These are phyloP conservation scores for Collybiopsis luxurians DNA, from an alignment of 768 basidiomycete species.

Conservation along the genomic window DNA sequence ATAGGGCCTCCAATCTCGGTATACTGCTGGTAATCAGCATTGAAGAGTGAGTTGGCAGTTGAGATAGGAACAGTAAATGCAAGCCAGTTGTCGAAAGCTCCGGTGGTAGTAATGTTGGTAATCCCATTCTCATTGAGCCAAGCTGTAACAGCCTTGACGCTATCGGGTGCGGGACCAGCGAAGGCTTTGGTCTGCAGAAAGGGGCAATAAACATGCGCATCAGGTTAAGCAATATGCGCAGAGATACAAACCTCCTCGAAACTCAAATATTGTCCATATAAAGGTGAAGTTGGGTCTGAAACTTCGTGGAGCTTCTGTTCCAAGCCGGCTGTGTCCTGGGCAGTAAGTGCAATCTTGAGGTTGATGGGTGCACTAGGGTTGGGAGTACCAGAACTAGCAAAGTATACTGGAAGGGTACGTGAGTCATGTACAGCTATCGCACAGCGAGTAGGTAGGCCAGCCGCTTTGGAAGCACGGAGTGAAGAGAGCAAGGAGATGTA, in stretches of 20 bases:
- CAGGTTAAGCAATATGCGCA: neutral
- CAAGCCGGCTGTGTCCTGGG: constrained; percentile 31
- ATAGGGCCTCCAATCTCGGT: constrained; percentile 18
- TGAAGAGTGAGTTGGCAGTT: constrained; percentile 24
- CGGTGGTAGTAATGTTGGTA: constrained; percentile 17
- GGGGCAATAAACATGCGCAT: neutral
- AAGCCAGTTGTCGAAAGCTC: constrained; percentile 23
- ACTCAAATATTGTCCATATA: constrained; percentile 34
- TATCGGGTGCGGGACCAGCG: constrained; percentile 19
- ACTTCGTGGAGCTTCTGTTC: constrained; percentile 33
- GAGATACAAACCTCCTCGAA: constrained; percentile 30
- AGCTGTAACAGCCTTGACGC: constrained; percentile 20
- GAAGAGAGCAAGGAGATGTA: neutral
- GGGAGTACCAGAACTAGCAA: constrained; percentile 25
- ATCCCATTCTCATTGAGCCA: constrained; percentile 23
- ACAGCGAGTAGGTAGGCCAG: constrained; percentile 5
- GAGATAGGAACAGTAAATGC: constrained; percentile 20
- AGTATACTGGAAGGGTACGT: constrained; percentile 21
- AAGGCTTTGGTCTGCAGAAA: constrained; percentile 25
- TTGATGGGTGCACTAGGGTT: constrained; percentile 26
- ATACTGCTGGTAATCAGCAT: constrained; percentile 23
- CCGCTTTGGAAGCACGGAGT: neutral
- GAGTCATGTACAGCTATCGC: constrained; percentile 24
- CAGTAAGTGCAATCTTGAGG: constrained; percentile 34
- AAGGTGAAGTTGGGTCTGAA: constrained; percentile 31